Evolutionary conservation across 805 yeast genomes (phyloP), one percentile per base, ranked within the genome.

Genomic region (Candida khao-thaluensis): DNA sequence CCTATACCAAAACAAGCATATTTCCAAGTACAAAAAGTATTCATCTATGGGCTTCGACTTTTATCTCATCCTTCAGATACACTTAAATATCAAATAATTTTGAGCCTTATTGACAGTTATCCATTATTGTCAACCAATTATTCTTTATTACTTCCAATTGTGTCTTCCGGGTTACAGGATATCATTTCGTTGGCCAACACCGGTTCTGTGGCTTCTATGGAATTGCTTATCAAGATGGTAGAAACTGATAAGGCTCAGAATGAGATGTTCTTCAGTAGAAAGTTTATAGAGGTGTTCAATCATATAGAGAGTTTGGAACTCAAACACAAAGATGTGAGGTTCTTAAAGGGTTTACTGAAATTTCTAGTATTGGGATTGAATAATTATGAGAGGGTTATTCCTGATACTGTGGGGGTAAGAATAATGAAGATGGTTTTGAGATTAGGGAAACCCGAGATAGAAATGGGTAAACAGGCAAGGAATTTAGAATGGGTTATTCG

Each of bases 41-140:
- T 79, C 38, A 73, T 69, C 5, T 86, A 88, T 54, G 82, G 91
- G 5, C 84, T 85, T 38, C 65, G 86, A 42, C 68, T 77, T 23
- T 60, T 87, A 25, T 79, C 86, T 2, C 93, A 85, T 50, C 75
- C 77, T 1, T 82, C 95, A 0, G 57, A 71, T 2, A 60, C 70
- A 2, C 57, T 91, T 21, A 72, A 77, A 30, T 54, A 74, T 3
- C 81, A 78, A 43, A 71, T 88, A 5, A 56, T 90, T 38, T 65
- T 60, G 22, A 69, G 85, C 0, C 41, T 69, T 17, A 49, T 38
- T 7, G 44, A 49, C 10, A 50, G 60, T 7, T 66, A 65, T 45
- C 63, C 66, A 9, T 35, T 67, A 14, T 50, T 69, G 41, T 35
- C 59, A 27, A 50, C 64, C 2, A 56, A 66, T 41, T 61, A 64